Base-by-base conservation (phyloP, 352 stramenopile species). In the Salisapilia sapeloensis region DNA sequence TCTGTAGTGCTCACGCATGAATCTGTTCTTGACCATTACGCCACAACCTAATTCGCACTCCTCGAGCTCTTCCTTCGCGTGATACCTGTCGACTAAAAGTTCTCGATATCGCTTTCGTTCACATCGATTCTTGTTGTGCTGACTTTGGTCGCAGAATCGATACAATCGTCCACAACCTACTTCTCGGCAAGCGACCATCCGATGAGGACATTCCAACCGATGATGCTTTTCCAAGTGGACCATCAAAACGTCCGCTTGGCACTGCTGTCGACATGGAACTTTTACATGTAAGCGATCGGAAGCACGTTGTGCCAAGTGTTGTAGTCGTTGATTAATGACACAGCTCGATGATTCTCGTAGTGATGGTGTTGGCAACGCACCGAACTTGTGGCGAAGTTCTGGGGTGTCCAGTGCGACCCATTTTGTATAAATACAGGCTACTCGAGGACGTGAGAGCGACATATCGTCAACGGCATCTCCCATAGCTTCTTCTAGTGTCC, bases 391-490 rank as follows among this genome's bases (percentile, higher is more conserved):
- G 9, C 63, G 59, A 0, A 61, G 51, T 4, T 44, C 52, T 0
- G 48, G 40, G 9, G 53, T 58, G 50, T 76, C 48, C 46, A 78
- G 72, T 3, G 63, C 30, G 14, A 60, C 36, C 66, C 70, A 85
- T 1, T 40, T 14, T 0, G 55, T 64, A 24, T 56, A 26, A 16
- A 74, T 47, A 18, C 52, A 65, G 2, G 63, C 44, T n/a, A 56
- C 48, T 8, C 59, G 63, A n/a, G 63, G 58, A 19, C 62, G 36
- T 10, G 27, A 34, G 12, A 76, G 51, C 29, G 62, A 48, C 58
- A 82, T 76, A 39, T 86, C 70, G 47, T 85, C 70, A 17, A 85
- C 52, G 9, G 79, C 35, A n/a, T 76, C 53, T 9, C 63, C 70
- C 38, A 64, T 53, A 12, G 56, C 66, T 51, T 85, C 70, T 26